Evolutionary conservation across 2,329 filamentous ascomycete species (phyloP), one percentile per base, ranked within the genome.

Genomic region (Diaporthe ampelina): DNA sequence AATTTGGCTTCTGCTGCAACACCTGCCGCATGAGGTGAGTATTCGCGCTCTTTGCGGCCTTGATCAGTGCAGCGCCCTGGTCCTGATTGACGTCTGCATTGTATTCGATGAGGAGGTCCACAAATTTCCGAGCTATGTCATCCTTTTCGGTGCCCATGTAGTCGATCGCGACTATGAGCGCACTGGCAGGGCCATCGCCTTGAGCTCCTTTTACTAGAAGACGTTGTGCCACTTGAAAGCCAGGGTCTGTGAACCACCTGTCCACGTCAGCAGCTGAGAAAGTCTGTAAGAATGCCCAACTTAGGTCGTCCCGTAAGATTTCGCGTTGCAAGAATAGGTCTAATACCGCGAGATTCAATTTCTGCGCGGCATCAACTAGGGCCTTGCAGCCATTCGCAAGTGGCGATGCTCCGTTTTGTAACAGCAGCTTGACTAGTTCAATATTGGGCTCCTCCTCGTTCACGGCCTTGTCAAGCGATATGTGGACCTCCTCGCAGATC

Each of bases 1-100:
- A 83, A 6, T 85, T 86, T 0, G 91, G 89, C 11, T 85, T 84
- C 70, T 87, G 84, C 6, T 83, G 80, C 8, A 92, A 82, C 29
- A 93, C 83, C 61, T 85, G 82, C 63, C 81, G 82, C 3, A 90
- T 86, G 76, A 92, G 85, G 17, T 84, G 82, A 7, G 84, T 79
- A 65, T 90, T 86, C 9, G 86, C 89, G 57, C 84, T 86, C 1
- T 86, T 86, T 1, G 90, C 88, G 1, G 90, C 90, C 67, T 86
- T 82, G 70, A 87, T 86, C 9, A 93, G 80, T 1, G 88, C 86
- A 77, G 89, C 83, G 9, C 91, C 91, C 65, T 86, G 79, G 26
- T 87, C 83, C 74, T 86, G 83, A 77, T 89, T 86, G 74, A 89
- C 84, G 72, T 87, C 82, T n/a, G 84, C 86, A 3, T 84, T 83